Conservation (phyloP, 345 rosid species). For the Lepidium africanum region DNA sequence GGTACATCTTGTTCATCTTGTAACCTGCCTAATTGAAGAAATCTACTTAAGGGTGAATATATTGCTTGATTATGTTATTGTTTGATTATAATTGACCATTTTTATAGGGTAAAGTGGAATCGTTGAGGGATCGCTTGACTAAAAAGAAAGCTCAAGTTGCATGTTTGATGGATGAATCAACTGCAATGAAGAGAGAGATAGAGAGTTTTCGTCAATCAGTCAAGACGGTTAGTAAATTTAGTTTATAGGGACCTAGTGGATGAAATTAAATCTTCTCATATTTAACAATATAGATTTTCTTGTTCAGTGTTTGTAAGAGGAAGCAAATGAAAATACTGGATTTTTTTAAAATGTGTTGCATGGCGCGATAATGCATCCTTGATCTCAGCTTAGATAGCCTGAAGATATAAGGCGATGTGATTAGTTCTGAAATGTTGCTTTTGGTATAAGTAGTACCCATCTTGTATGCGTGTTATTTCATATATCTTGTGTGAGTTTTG, state of each 20-base stretch:
- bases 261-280: neutral
- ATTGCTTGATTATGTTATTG: neutral
- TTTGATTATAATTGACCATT: conserved; percentile 4
- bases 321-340: neutral
- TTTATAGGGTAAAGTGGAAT: conserved; percentile 51
- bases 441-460: neutral
- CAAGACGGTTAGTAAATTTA: conserved; percentile 48
- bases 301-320: neutral
- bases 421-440: neutral
- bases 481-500: neutral
- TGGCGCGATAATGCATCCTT: neutral
- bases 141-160: conserved; percentile 75
- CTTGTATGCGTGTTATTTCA: neutral
- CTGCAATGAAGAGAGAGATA: conserved; percentile 62
- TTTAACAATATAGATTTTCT: neutral
- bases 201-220: conserved; percentile 47
- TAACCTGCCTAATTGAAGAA: neutral
- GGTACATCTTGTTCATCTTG: too few relatives aligned
- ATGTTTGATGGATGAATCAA: conserved; percentile 55
- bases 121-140: conserved; percentile 37
- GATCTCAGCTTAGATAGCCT: neutral
- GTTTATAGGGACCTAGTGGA: neutral
- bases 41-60: neutral
- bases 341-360: conserved; percentile 1
- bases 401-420: neutral